Evolutionary conservation across 345 rosid genomes (phyloP).

Genomic region (Boechera divaricarpa): DNA sequence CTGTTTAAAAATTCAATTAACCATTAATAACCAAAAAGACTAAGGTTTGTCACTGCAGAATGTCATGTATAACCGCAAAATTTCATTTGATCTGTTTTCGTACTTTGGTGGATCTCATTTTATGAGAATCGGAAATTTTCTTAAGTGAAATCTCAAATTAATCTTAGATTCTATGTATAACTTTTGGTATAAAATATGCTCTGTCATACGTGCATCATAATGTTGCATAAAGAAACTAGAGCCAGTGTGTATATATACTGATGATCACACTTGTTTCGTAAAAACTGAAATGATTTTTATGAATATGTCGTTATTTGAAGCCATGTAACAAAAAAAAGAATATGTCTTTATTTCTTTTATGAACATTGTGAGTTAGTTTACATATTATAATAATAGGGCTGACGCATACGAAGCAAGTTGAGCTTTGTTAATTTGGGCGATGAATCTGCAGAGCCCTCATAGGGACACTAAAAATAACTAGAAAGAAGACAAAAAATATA

Average conservation of each 20-base stretch:
- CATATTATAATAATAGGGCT: not conserved
- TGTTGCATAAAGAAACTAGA: too few species aligned
- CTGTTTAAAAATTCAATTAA: not conserved
- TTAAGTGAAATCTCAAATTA: not conserved
- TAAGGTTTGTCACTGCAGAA: not conserved
- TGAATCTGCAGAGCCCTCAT: constrained; percentile 30
- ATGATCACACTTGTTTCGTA: not conserved
- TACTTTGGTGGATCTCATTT: not conserved
- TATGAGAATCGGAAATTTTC: not conserved
- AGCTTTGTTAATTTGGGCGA: constrained; percentile 33
- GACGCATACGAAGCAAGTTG: constrained; percentile 13
- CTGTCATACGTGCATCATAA: too few species aligned
- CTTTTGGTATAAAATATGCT: not conserved
- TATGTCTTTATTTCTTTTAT: not conserved
- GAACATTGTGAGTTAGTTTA: not conserved
- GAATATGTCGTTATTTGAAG: not conserved
- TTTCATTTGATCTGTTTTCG: not conserved
- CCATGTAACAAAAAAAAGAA: not conserved
- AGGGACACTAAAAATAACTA: constrained; percentile 31
- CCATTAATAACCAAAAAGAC: not conserved
- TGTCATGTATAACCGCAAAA: not conserved
- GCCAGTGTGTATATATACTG: not conserved
- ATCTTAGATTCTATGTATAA: not conserved
- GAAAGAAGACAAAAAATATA: not conserved
- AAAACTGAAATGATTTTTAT: too few species aligned